These are phyloP conservation scores for Osmanthus fragrans DNA, from an alignment of 257 asterid genomes.

Conservation along the genomic window DNA sequence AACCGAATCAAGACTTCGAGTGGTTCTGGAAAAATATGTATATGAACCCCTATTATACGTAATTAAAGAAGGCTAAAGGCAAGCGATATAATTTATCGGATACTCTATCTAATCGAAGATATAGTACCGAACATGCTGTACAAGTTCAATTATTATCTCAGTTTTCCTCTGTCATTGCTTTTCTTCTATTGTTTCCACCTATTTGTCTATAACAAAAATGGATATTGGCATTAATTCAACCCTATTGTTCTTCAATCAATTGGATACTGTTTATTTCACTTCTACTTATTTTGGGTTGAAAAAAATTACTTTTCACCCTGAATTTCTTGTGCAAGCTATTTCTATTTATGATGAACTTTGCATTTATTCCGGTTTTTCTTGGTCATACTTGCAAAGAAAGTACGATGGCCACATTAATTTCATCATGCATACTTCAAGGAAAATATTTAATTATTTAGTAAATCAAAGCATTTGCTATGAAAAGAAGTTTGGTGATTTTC, in stretches of 20 bases:
- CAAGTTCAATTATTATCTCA: not conserved
- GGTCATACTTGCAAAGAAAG: not conserved
- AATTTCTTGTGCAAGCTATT: not conserved
- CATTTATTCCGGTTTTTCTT: not conserved
- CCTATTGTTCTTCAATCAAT: not conserved
- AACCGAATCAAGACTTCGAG: no score
- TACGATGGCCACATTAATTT: not conserved
- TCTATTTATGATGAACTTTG: not conserved
- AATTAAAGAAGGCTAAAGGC: not conserved
- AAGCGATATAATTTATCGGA: not conserved
- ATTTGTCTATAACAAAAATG: not conserved
- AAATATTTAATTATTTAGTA: not conserved
- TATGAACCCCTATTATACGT: no score
- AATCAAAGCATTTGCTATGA: not conserved
- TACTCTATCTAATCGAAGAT: no score
- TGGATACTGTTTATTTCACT: not conserved
- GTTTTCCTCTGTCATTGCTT: not conserved
- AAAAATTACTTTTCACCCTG: not conserved
- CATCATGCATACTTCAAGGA: not conserved
- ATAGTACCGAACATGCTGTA: not conserved
- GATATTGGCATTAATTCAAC: not conserved
- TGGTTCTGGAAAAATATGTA: no score
- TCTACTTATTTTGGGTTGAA: not conserved
- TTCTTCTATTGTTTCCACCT: not conserved
- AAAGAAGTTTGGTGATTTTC: not conserved